phyloP scores from a whole-genome alignment of 257 asterid species.

The Solanum sitiens region DNA sequence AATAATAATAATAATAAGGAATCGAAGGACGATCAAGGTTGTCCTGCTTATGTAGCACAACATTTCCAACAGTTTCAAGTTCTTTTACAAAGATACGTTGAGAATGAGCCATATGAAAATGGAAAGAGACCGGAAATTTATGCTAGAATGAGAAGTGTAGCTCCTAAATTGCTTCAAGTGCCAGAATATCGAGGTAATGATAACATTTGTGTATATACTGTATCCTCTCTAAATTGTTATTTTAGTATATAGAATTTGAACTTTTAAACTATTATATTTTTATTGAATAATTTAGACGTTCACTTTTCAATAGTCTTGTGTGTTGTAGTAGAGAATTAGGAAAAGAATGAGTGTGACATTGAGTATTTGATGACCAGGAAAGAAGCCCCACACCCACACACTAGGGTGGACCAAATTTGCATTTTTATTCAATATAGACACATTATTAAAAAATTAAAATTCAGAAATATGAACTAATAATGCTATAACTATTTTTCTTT shows the following conservation, averaged over 20 bases:
- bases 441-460: neutral
- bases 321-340: neutral
- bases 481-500: neutral
- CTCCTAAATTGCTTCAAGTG: slow-evolving; percentile 82
- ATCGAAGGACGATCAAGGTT: slow-evolving; percentile 49
- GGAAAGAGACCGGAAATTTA: slow-evolving; percentile 77
- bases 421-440: neutral
- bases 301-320: neutral
- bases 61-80: slow-evolving; percentile 85
- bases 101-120: slow-evolving; percentile 79
- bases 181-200: slow-evolving; percentile 56
- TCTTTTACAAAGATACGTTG: slow-evolving; percentile 63
- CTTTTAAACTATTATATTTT: neutral
- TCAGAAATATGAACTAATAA: neutral
- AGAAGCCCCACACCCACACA: neutral
- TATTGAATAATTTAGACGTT: neutral
- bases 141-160: slow-evolving; percentile 54
- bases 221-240: neutral
- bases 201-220: no score
- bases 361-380: neutral
- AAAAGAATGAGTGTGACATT: neutral
- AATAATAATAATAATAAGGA: slow-evolving; percentile 12
- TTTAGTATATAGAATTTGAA: neutral
- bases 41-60: slow-evolving; percentile 76
- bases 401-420: neutral